Evolutionary conservation across 2,329 filamentous ascomycete genomes (phyloP), one percentile per base, ranked within the genome.

Genomic region (Hirsutella rhossiliensis): DNA sequence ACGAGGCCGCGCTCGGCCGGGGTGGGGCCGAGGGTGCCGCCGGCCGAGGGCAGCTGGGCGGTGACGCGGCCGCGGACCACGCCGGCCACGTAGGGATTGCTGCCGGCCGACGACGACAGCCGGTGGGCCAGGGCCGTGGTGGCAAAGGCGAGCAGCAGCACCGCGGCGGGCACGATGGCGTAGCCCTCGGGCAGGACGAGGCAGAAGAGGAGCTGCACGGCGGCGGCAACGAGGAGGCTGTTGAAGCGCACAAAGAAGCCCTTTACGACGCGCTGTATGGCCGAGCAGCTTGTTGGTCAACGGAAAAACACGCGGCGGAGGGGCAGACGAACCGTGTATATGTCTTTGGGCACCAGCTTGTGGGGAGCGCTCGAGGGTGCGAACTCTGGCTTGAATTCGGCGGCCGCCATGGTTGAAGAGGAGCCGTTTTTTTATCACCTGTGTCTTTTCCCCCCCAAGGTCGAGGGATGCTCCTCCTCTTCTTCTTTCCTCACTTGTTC

Each of bases 1-100:
- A 69, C 63, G 19, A 70, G 31, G 17, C 56, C 46, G 2, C 55
- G 48, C 3, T 53, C 44, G 12, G 56, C 55, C 2, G 64, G 58
- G 2, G 47, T 40, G 3, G 52, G 48, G 43, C 53, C 56, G 44
- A 59, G 60, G 5, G 45, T 32, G 38, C 61, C 56, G 28, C 50
- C 40, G 4, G 44, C 28, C 9, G 45, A 42, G 11, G 65, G 62
- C 2, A 63, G 40, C 36, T 62, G 61, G 1, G 64, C 57, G 1
- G 62, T 61, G 18, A 52, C 44, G 1, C 63, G 61, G 29, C 61
- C 63, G 1, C 48, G 56, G 8, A 69, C 41, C 4, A 61, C 52
- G 38, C 46, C 52, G 2, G 44, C 17, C n/a, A 48, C 45, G 31
- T 50, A 59, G 3, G 53, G 44, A 38, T 42, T 38, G 23, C 7